Evolutionary conservation across 2,329 filamentous ascomycete species (phyloP).

Genomic region (Fusarium illudens): DNA sequence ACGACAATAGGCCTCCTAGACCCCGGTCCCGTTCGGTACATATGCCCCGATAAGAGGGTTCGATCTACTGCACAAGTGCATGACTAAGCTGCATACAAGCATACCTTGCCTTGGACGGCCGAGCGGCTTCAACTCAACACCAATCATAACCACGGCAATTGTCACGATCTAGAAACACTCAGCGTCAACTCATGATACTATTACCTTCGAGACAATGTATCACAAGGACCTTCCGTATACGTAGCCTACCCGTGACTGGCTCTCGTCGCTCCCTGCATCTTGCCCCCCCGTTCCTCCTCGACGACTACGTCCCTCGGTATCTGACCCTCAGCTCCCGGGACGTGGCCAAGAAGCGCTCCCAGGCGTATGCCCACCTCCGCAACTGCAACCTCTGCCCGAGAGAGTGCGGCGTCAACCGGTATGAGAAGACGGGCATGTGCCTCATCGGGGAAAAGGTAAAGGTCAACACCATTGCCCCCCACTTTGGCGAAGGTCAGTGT

Average conservation of each 20-base stretch:
- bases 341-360: conserved; percentile 75
- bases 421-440: conserved; percentile 79
- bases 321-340: conserved; percentile 73
- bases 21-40: neutral
- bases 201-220: conserved; percentile 16
- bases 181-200: conserved; percentile 23
- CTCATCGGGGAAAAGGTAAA: conserved; percentile 79
- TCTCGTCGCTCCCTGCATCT: conserved; percentile 55
- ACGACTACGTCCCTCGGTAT: conserved; percentile 78
- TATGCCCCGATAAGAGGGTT: neutral
- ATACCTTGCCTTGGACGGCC: neutral
- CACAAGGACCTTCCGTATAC: neutral
- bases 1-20: neutral
- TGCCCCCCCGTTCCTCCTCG: conserved; percentile 73
- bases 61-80: neutral
- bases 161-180: conserved; percentile 29
- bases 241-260: neutral
- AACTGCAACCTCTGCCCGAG: conserved; percentile 86
- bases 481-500: conserved; percentile 76
- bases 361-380: conserved; percentile 76
- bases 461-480: conserved; percentile 85
- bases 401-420: conserved; percentile 81
- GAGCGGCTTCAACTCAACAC: conserved; percentile 18
- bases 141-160: conserved; percentile 36
- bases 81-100: conserved; percentile 18